phyloP scores from a whole-genome alignment of 805 yeast species.

The Candida hungchunana region DNA sequence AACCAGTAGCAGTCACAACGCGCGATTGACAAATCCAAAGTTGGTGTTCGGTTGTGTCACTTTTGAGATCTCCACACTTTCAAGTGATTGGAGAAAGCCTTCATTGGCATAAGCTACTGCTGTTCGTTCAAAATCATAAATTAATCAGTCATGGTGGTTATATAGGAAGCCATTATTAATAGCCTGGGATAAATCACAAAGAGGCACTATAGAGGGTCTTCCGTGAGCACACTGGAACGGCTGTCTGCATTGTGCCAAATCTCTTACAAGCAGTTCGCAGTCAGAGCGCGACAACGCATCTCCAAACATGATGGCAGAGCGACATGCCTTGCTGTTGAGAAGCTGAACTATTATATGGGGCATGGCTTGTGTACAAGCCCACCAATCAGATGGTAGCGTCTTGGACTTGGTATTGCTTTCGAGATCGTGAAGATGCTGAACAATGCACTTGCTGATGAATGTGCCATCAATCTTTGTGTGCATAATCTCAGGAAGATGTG shows the following conservation, averaged over 20 bases:
- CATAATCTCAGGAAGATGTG: constrained; percentile 44
- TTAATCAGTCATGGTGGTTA: too few relatives aligned
- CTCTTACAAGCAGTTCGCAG: constrained; percentile 40
- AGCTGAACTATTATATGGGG: constrained; percentile 50
- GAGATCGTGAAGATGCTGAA: constrained; percentile 44
- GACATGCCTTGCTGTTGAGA: constrained; percentile 60
- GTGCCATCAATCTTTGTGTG: constrained; percentile 27
- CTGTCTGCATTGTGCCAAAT: constrained; percentile 43
- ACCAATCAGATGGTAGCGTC: constrained; percentile 31
- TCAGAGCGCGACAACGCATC: constrained; percentile 39
- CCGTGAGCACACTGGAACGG: constrained; percentile 90
- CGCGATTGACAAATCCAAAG: too few relatives aligned
- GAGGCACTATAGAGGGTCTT: constrained; percentile 65
- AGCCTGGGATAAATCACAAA: constrained; percentile 30
- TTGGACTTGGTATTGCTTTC: constrained; percentile 28
- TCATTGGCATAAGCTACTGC: too few relatives aligned
- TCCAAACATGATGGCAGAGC: constrained; percentile 72
- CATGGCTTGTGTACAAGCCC: constrained; percentile 35
- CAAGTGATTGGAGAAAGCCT: too few relatives aligned
- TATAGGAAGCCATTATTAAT: too few relatives aligned
- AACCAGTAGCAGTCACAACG: constrained; percentile 6
- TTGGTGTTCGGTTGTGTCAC: constrained; percentile 17
- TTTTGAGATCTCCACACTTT: too few relatives aligned
- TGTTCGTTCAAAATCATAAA: too few relatives aligned
- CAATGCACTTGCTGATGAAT: constrained; percentile 34